Evolutionary conservation across 225 moss, liverwort and hornwort species (phyloP), one percentile per base, ranked within the genome.

Genomic region (Bryoerythrophyllum caledonicum): DNA sequence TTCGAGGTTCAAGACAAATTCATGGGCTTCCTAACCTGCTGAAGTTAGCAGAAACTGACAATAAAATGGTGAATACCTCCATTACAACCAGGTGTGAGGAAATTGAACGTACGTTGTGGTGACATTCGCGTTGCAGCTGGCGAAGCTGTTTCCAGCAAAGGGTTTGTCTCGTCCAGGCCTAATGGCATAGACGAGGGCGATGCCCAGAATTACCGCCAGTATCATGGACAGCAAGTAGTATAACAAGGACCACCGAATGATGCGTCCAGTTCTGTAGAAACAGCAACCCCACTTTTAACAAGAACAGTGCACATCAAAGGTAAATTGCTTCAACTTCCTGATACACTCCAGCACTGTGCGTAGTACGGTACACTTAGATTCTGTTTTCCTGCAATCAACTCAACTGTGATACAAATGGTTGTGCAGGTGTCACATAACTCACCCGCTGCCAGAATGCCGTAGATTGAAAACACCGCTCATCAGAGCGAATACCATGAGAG

Each of bases 181-280:
- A 52, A 96, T 93, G 73, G 79, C 69, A 44, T 86, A 89, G 55
- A 96, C 95, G 13, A 96, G 87, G 64, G 77, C 76, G 37, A 96
- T 91, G 61, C 95, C 95, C 73, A 93, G 75, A 46, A 83, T 88
- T 67, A 93, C 90, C 66, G 95, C 95, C 76, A 95, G 83, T 63
- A 93, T 67, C 95, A 95, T 95, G 30, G 91, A 93, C 34, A 95
- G 79, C 55, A 93, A 71, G 75, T 96, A 96, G 89, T 96, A 96
- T 64, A 83, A 64, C 83, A 96, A 81, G 56, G 95, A 90, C 95
- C 95, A 96, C 74, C 89, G 76, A 76, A 93, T 90, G 25, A 96
- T 63, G 23, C 93, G 84, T 78, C 88, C 90, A 75, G 93, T 89
- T 79, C 95, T 95, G 87, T n/a, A 67, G 69, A 92, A 79, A 23